Percentiles rank a stretch among this genome's conserved stretches.
These are phyloP conservation scores for Hamamelis virginiana DNA, from an alignment of 164 flowering plant species.

Conservation along the genomic window DNA sequence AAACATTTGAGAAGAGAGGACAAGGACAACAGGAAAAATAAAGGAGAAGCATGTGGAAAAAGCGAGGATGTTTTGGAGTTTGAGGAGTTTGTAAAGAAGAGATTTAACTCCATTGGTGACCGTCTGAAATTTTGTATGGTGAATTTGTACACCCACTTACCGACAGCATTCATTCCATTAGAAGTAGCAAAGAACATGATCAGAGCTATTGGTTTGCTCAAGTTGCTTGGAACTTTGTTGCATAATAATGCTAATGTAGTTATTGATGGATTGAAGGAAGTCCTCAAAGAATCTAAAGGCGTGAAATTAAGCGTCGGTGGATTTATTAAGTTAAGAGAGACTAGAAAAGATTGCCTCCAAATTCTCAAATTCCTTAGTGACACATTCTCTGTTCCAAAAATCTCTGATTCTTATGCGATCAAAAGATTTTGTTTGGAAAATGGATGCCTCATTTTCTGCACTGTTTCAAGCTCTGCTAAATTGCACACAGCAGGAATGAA, in stretches of 20 bases:
- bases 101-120: slow-evolving; percentile 1
- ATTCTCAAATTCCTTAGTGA: slow-evolving; percentile 15
- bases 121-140: slow-evolving; percentile 14
- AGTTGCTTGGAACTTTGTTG: slow-evolving; percentile 5
- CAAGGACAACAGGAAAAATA: neutral
- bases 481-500: slow-evolving; percentile 8
- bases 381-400: slow-evolving; percentile 9
- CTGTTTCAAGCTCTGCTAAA: slow-evolving; percentile 32
- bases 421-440: slow-evolving; percentile 22
- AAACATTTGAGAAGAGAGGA: neutral
- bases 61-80: slow-evolving; percentile 17
- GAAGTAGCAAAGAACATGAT: slow-evolving; percentile 22
- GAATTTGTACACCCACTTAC: slow-evolving; percentile 34
- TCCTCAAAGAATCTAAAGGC: neutral
- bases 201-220: slow-evolving; percentile 15
- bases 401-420: neutral
- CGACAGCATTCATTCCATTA: slow-evolving; percentile 28
- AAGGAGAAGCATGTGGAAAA: neutral
- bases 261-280: too few species aligned
- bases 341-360: slow-evolving; percentile 15
- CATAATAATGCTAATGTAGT: neutral
- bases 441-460: slow-evolving; percentile 34
- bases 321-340: neutral
- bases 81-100: slow-evolving; percentile 26
- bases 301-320: neutral